Evolutionary conservation across 1,284 basidiomycete genomes (phyloP).

Genomic region (Ceratobasidium sp.): DNA sequence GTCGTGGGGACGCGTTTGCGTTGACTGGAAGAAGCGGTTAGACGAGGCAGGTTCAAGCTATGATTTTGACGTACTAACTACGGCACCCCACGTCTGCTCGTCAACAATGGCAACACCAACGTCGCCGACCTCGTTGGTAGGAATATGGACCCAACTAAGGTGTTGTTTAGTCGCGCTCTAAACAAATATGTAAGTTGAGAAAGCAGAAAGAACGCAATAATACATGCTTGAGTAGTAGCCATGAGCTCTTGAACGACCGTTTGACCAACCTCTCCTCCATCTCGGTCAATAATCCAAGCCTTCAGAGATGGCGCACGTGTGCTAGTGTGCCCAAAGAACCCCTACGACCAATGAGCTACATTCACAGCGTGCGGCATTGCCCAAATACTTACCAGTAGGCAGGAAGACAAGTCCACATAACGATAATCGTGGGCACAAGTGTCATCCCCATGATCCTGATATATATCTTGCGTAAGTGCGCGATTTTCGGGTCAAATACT

Average conservation of each 20-base stretch:
- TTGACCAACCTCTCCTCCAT: slow-evolving; percentile 60
- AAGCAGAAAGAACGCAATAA: background rate
- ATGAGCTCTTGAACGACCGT: slow-evolving; percentile 55
- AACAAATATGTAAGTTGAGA: background rate
- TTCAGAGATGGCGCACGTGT: slow-evolving; percentile 54
- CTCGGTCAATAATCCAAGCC: slow-evolving; percentile 63
- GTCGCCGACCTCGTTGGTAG: slow-evolving; percentile 52
- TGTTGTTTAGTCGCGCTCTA: slow-evolving; percentile 52
- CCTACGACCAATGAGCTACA: slow-evolving; percentile 17
- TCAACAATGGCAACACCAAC: slow-evolving; percentile 56
- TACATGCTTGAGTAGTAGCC: slow-evolving; percentile 51
- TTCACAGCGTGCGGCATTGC: no score
- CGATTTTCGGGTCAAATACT: slow-evolving; percentile 47
- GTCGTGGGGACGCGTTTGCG: slow-evolving; percentile 54
- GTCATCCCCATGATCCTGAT: slow-evolving; percentile 45
- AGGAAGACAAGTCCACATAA: slow-evolving; percentile 45
- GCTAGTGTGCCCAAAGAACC: slow-evolving; percentile 45
- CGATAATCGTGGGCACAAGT: slow-evolving; percentile 41
- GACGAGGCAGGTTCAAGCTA: background rate
- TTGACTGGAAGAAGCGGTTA: slow-evolving; percentile 53
- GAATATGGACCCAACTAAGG: slow-evolving; percentile 56
- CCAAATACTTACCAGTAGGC: background rate
- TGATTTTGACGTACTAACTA: slow-evolving; percentile 58
- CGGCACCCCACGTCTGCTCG: slow-evolving; percentile 57
- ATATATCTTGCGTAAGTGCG: slow-evolving; percentile 45